Evolutionary conservation across 2,329 filamentous ascomycete species (phyloP).

Genomic region (Curvularia spicifera): DNA sequence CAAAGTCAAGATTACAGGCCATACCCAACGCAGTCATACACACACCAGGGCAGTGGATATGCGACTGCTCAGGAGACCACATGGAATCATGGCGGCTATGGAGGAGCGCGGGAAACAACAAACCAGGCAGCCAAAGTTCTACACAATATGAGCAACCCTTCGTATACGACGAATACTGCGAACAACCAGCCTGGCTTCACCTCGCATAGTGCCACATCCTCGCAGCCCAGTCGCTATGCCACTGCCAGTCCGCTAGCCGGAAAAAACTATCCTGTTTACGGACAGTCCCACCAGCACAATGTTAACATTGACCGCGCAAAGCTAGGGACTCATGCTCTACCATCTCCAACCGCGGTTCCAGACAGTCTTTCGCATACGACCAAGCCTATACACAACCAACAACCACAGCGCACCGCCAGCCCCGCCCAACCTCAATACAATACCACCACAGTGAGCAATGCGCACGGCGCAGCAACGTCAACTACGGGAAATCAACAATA

Average conservation of each 20-base stretch:
- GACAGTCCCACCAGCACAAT: slow-evolving; percentile 35
- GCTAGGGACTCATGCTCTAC: slow-evolving; percentile 25
- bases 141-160: slow-evolving; percentile 43
- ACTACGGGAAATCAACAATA: slow-evolving; percentile 29
- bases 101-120: slow-evolving; percentile 33
- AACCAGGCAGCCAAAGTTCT: slow-evolving; percentile 44
- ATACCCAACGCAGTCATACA: slow-evolving; percentile 33
- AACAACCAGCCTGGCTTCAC: slow-evolving; percentile 32
- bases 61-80: slow-evolving; percentile 27
- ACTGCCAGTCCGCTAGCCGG: slow-evolving; percentile 27
- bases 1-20: slow-evolving; percentile 39
- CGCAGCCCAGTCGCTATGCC: slow-evolving; percentile 26
- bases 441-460: slow-evolving; percentile 15
- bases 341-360: slow-evolving; percentile 34
- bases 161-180: slow-evolving; percentile 29
- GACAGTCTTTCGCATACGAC: slow-evolving; percentile 36
- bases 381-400: slow-evolving; percentile 33
- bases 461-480: slow-evolving; percentile 16
- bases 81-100: slow-evolving; percentile 37
- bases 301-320: slow-evolving; percentile 36
- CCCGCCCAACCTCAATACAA: slow-evolving; percentile 38
- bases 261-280: slow-evolving; percentile 28
- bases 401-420: slow-evolving; percentile 38
- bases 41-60: slow-evolving; percentile 29
- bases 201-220: slow-evolving; percentile 27